phyloP scores from a whole-genome alignment of 352 stramenopile genomes.

The Pythium biforme region DNA sequence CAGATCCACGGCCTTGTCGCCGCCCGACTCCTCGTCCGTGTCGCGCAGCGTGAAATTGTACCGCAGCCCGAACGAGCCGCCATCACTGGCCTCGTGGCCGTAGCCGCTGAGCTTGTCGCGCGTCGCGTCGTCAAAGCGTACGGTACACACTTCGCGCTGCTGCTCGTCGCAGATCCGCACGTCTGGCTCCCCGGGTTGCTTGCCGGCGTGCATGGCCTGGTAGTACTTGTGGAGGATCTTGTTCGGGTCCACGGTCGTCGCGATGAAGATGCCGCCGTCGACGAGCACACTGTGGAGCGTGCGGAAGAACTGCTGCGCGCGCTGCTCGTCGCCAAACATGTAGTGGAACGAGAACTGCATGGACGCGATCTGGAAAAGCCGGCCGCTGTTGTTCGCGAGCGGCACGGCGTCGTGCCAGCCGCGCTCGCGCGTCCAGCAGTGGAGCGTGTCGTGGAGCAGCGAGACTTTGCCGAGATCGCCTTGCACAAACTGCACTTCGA shows the following conservation, averaged over 20 bases:
- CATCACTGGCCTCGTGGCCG: constrained; percentile 12
- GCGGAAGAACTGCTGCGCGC: constrained; percentile 92
- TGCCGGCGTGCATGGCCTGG: constrained; percentile 48
- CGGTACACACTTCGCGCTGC: constrained; percentile 73
- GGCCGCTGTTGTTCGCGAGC: constrained; percentile 28
- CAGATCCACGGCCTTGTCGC: constrained; percentile 80
- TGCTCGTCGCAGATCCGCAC: constrained; percentile 73
- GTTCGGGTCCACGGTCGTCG: constrained; percentile 96
- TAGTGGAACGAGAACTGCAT: constrained; percentile 99
- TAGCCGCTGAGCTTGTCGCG: constrained; percentile 45
- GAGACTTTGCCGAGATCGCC: constrained; percentile 73
- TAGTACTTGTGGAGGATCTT: constrained; percentile 88
- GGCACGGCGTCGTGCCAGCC: constrained; percentile 64
- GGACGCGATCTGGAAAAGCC: constrained; percentile 94
- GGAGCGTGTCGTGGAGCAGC: constrained; percentile 57
- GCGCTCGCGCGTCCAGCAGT: constrained; percentile 65
- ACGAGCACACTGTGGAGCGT: constrained; percentile 91
- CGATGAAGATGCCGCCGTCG: constrained; percentile 94
- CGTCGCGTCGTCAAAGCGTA: constrained; percentile 68
- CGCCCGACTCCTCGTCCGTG: constrained; percentile 56
- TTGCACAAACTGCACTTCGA: constrained; percentile 79
- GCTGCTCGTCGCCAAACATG: constrained; percentile 95
- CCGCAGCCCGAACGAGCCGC: constrained; percentile 78
- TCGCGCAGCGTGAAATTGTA: constrained; percentile 92
- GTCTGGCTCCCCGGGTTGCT: constrained; percentile 36